Conservation (phyloP, 2,329 filamentous ascomycete genomes). For the Aspergillus clavatus region DNA sequence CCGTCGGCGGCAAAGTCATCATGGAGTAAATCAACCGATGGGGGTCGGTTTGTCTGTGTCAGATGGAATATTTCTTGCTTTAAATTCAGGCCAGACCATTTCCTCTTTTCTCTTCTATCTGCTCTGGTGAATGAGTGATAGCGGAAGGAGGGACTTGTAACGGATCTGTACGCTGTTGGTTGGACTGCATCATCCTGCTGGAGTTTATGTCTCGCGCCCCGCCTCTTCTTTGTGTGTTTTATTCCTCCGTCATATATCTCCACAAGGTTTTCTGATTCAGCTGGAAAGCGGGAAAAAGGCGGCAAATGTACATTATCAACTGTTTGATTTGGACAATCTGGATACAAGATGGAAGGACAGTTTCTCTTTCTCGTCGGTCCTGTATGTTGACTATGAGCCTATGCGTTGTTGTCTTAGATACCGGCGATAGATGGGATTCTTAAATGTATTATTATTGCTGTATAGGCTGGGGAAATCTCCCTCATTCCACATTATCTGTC, state of each 20-base stretch:
- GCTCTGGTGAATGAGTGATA: constrained; percentile 7
- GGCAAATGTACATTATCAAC: constrained; percentile 38
- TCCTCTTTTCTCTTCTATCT: constrained; percentile 2
- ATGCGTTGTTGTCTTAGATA: neutral
- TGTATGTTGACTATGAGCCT: too few species aligned
- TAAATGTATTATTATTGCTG: constrained; percentile 6
- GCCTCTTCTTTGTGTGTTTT: constrained; percentile 16
- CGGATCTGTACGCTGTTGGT: constrained; percentile 16
- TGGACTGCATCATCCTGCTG: constrained; percentile 21
- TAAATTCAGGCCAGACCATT: constrained; percentile 7
- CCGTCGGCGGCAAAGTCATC: constrained; percentile 75
- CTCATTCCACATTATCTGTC: too few species aligned
- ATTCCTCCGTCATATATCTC: constrained; percentile 20
- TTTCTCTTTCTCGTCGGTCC: neutral
- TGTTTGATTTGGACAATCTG: constrained; percentile 20
- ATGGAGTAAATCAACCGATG: constrained; percentile 70
- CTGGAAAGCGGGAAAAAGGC: constrained; percentile 23
- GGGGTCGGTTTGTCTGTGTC: constrained; percentile 7
- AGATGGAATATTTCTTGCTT: constrained; percentile 8
- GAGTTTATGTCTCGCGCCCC: constrained; percentile 17
- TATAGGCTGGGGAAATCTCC: too few species aligned
- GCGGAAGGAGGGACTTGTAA: constrained; percentile 6
- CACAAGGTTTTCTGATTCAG: constrained; percentile 17
- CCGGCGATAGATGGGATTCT: constrained; percentile 3
- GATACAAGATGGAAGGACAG: constrained; percentile 10